Evolutionary conservation across 2,329 filamentous ascomycete species (phyloP), one percentile per base, ranked within the genome.

Genomic region (Apiospora aurea): DNA sequence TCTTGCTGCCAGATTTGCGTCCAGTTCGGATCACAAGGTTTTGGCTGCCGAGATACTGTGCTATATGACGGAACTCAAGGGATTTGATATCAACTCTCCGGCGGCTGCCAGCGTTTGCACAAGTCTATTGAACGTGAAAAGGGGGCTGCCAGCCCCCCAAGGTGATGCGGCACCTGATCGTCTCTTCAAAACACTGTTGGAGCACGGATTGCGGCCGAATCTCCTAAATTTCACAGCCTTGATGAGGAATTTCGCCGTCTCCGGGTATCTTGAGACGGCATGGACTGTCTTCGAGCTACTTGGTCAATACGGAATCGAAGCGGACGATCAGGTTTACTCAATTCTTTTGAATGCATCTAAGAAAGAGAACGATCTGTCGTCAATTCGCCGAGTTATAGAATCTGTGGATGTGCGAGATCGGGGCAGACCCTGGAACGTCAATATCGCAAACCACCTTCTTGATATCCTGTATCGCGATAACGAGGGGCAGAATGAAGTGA

Each of bases 321-420:
- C 93, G 0, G 91, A 97, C 79, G 82, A 82, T 0, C 87, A 90
- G 74, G 92, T 94, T 0, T 94, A 91, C 78, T 86, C 90, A 0
- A 90, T 90, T 41, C 84, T 97, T 46, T 87, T 97, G 57, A 88
- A 91, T 72, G 92, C 92, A 44, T 92, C 93, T 69, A 94, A 94
- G 75, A 78, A 80, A 4, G 84, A 85, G 26, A 81, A 85, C 34
- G 86, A 93, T 73, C 83, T 86, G 5, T 80, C 84, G 3, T 86
- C 86, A 38, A 84, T 94, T 41, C 83, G 85, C 61, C 83, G 84
- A 44, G 85, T 92, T 64, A 84, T 92, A 69, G 26, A 21, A 10
- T 47, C 16, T 26, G 80, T 86, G 5, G 84, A 88, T 61, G 86
- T 90, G 5, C 84, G 86, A 64, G 74, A 82, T 44, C 81, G 84